Evolutionary conservation across 495 filamentous ascomycete species (phyloP).

Genomic region (Lepraria neglecta): DNA sequence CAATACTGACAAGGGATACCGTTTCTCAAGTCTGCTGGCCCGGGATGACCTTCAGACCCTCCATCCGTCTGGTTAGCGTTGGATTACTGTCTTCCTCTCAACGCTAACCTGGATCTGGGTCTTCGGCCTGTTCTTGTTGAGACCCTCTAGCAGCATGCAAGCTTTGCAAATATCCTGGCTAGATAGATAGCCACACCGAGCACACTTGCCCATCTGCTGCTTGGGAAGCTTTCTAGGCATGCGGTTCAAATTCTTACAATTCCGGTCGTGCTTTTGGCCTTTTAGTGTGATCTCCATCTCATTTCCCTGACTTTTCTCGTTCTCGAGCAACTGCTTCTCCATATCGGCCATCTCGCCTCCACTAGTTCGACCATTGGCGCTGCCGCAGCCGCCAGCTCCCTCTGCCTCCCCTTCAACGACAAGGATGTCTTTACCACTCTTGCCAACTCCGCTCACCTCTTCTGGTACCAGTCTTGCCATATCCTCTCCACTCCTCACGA

Average conservation of each 20-base stretch:
- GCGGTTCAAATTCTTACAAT: slow-evolving; percentile 28
- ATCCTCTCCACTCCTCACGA: slow-evolving; percentile 91
- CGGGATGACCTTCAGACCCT: slow-evolving; percentile 32
- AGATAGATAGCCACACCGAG: slow-evolving; percentile 88
- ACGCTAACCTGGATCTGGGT: slow-evolving; percentile 58
- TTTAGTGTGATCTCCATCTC: slow-evolving; percentile 63
- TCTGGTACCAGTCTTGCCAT: slow-evolving; percentile 82
- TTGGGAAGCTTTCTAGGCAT: slow-evolving; percentile 39
- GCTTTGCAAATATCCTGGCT: slow-evolving; percentile 95
- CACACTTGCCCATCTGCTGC: slow-evolving; percentile 80
- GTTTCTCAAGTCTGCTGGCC: slow-evolving; percentile 1
- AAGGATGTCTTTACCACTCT: slow-evolving; percentile 25
- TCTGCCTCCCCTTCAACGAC: slow-evolving; percentile 47
- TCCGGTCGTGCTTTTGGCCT: slow-evolving; percentile 30
- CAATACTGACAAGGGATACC: neutral
- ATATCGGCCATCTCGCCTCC: slow-evolving; percentile 90
- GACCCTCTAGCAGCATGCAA: slow-evolving; percentile 78
- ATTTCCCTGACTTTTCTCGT: slow-evolving; percentile 55
- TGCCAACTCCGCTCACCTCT: slow-evolving; percentile 37
- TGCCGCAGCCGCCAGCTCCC: slow-evolving; percentile 66
- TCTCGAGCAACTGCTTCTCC: slow-evolving; percentile 68
- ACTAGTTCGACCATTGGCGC: slow-evolving; percentile 57
- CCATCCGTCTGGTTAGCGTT: slow-evolving; percentile 51
- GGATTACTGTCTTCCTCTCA: slow-evolving; percentile 47
- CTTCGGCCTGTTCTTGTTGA: slow-evolving; percentile 86